Evolutionary conservation across 441 rosid species (phyloP).

Genomic region (Adansonia grandidieri): DNA sequence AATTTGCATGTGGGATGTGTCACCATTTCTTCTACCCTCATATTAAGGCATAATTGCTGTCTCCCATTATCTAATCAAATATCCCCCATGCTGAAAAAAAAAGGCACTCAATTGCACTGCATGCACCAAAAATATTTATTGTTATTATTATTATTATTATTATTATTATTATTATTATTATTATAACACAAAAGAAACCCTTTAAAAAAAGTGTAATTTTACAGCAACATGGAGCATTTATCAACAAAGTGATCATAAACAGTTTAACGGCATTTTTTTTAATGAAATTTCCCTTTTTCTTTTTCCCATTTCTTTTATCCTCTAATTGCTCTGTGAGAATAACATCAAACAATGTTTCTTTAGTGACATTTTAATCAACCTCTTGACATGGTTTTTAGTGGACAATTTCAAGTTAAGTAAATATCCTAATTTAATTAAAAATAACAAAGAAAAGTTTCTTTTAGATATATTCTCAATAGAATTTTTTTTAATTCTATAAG

Average conservation of each 20-base stretch:
- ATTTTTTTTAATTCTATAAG: no score
- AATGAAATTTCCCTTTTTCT: background rate
- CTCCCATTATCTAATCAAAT: constrained; percentile 17
- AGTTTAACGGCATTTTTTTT: no score
- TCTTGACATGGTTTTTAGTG: background rate
- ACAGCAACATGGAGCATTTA: background rate
- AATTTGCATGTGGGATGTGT: background rate
- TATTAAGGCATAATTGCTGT: constrained; percentile 9
- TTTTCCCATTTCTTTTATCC: background rate
- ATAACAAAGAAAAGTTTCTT: background rate
- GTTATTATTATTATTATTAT: no score
- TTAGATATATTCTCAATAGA: no score
- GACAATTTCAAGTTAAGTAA: background rate
- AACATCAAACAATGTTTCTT: background rate
- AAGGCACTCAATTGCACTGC: constrained; percentile 31
- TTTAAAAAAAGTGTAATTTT: background rate
- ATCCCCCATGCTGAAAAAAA: constrained; percentile 4
- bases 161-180: no score
- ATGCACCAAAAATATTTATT: background rate
- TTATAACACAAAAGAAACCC: background rate
- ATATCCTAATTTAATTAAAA: background rate
- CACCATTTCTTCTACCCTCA: constrained; percentile 1
- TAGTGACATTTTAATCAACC: background rate
- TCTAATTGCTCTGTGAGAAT: background rate
- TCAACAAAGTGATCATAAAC: no score